A percentile compares a stretch with the other conserved stretches of the same genome.
Conservation (phyloP, 352 stramenopile species). For the Pythium scleroteichum region DNA sequence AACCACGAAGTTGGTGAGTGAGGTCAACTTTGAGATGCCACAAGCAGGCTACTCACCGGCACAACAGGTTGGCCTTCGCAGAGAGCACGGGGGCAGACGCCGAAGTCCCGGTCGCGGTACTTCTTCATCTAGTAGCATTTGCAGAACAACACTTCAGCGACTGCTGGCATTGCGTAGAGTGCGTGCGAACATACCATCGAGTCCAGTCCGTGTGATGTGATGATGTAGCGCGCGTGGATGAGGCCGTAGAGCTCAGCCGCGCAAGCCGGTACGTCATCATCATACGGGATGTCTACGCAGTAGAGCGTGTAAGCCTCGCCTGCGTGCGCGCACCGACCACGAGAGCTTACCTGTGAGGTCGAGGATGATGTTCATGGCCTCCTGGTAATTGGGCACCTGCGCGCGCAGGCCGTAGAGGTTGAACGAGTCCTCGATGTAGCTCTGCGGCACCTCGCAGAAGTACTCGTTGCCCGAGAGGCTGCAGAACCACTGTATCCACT, state of each 20-base stretch:
- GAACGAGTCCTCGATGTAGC: conserved; percentile 94
- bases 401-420: conserved; percentile 91
- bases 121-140: conserved; percentile 71
- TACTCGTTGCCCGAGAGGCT: conserved; percentile 90
- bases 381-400: conserved; percentile 89
- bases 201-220: conserved; percentile 86
- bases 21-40: too few species aligned
- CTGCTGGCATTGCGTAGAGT: neutral
- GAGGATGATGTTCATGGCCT: conserved; percentile 92
- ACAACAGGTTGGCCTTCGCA: conserved; percentile 85
- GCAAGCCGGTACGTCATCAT: conserved; percentile 85
- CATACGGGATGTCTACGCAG: conserved; percentile 79
- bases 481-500: conserved; percentile 94
- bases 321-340: neutral
- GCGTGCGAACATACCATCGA: conserved; percentile 59
- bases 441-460: conserved; percentile 91
- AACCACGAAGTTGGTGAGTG: too few species aligned
- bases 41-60: conserved; percentile 42
- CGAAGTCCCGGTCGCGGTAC: conserved; percentile 88
- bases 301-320: neutral
- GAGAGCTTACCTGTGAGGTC: conserved; percentile 71
- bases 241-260: conserved; percentile 89
- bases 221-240: conserved; percentile 90
- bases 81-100: conserved; percentile 79
- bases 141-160: neutral